Evolutionary conservation across 1,139 yeast species (phyloP).

Genomic region (Lodderomyces jiufengensis): DNA sequence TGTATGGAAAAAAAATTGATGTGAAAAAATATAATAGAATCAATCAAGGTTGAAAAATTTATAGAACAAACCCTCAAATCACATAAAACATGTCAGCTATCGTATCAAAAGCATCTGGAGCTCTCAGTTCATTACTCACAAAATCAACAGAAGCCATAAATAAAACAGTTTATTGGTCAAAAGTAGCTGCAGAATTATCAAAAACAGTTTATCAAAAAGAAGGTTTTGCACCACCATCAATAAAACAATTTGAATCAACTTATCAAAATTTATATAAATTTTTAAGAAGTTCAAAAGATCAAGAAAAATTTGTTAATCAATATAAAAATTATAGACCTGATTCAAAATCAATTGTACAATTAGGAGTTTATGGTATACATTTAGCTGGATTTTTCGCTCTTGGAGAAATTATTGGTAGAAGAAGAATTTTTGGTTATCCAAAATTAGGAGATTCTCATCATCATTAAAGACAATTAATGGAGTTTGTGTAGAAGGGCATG

Average conservation of each 20-base stretch:
- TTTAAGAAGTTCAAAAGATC: slow-evolving; percentile 38
- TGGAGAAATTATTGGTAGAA: slow-evolving; percentile 97
- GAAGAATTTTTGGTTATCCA: slow-evolving; percentile 86
- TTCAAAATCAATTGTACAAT: slow-evolving; percentile 61
- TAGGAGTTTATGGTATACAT: slow-evolving; percentile 77
- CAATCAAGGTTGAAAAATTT: too few relatives aligned
- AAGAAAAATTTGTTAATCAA: slow-evolving; percentile 45
- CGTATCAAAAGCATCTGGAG: slow-evolving; percentile 45
- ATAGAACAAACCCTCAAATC: too few relatives aligned
- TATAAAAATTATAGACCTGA: slow-evolving; percentile 45
- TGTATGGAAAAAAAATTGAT: too few relatives aligned
- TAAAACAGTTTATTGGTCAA: slow-evolving; percentile 77
- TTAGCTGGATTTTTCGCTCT: slow-evolving; percentile 86
- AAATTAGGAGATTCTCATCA: slow-evolving; percentile 34
- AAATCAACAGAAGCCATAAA: slow-evolving; percentile 42
- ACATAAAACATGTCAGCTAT: slow-evolving; percentile 41
- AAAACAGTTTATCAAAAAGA: slow-evolving; percentile 90
- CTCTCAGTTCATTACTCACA: slow-evolving; percentile 33
- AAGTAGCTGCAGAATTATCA: slow-evolving; percentile 83
- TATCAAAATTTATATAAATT: slow-evolving; percentile 50
- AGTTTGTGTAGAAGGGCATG: neutral
- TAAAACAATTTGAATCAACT: slow-evolving; percentile 73
- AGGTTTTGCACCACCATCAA: slow-evolving; percentile 87
- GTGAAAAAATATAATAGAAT: too few relatives aligned
- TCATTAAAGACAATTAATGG: slow-evolving; percentile 8